A percentile compares a stretch with the other conserved stretches of the same genome.
phyloP scores from a whole-genome alignment of 2,329 filamentous ascomycete genomes.

The Verticillium dahliae region DNA sequence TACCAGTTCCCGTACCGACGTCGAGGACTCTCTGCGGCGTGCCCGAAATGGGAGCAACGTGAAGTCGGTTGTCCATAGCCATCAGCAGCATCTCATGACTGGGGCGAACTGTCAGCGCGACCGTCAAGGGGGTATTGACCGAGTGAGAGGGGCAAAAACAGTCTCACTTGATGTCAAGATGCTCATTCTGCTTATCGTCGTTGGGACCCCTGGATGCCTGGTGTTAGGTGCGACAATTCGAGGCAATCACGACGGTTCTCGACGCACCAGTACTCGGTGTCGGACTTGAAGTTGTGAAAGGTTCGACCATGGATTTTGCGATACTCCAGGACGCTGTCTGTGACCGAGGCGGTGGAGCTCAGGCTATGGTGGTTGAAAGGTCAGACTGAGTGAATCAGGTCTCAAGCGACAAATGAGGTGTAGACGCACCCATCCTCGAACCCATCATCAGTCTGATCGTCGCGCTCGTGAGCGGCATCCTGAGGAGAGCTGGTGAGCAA shows the following conservation, averaged over 20 bases:
- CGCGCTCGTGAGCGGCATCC: neutral
- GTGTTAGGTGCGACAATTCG: neutral
- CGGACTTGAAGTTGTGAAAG: slow-evolving; percentile 14
- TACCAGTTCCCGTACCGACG: slow-evolving; percentile 1
- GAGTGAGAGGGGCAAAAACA: neutral
- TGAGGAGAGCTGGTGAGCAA: neutral
- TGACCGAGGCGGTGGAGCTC: slow-evolving; percentile 16
- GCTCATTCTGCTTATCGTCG: slow-evolving; percentile 15
- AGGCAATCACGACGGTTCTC: neutral
- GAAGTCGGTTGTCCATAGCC: slow-evolving; percentile 21
- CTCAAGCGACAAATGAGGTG: no score
- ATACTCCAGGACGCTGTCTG: slow-evolving; percentile 15
- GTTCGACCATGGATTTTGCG: slow-evolving; percentile 14
- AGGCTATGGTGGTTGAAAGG: neutral
- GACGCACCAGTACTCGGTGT: slow-evolving; percentile 5
- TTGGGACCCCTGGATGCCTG: slow-evolving; percentile 10
- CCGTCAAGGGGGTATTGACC: neutral
- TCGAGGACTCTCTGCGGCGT: slow-evolving; percentile 3
- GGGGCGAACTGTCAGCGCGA: neutral
- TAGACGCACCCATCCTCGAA: neutral
- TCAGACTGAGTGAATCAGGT: neutral
- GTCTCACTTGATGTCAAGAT: slow-evolving; percentile 10
- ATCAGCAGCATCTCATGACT: slow-evolving; percentile 11
- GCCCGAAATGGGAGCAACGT: slow-evolving; percentile 5
- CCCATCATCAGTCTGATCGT: neutral